Evolutionary conservation across 2,329 filamentous ascomycete species (phyloP), one percentile per base, ranked within the genome.

Genomic region (Dactylellina parvicollis): DNA sequence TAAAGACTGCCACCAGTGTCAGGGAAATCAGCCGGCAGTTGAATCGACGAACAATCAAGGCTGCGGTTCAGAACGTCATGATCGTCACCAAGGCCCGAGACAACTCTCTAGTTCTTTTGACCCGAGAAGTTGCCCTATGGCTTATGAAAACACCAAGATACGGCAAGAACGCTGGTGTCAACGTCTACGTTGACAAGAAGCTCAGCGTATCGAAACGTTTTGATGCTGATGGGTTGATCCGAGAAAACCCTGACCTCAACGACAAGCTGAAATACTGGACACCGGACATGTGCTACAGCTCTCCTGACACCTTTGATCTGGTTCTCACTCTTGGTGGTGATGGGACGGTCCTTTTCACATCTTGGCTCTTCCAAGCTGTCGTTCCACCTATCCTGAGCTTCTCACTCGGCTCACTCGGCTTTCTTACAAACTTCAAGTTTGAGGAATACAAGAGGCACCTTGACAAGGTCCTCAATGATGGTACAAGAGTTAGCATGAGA

Each of bases 151-250:
- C 92, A 1, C 92, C 95, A 10, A 88, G 95, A 50, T 96, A 99
- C 80, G 92, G 92, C 44, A 92, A 88, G 60, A 89, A 95, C 75
- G 80, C 95, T n/a, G 95, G 95, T 12, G 90, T 99, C 60, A 96
- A 94, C 78, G 95, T 99, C 75, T 98, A 96, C 79, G 95, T 99
- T n/a, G 95, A 99, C 81, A 91, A 92, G 76, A 98, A 99, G 83
- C 85, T 99, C 74, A 89, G 89, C 78, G 88, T 88, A 78, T 96
- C 92, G 3, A 93, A 92, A 80, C 90, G 95, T 56, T 99, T 99
- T 80, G 88, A 93, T 78, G 88, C 91, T 1, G 82, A 87, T 2
- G 87, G 88, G 28, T 85, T 99, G 61, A 77, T 94, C 4, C 87
- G 87, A 44, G 87, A 90, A 78, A 88, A 98, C 77, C 84, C 88